Base-by-base conservation (phyloP, 371 early-diverging fungal genomes). In the Fennellomyces sp. region DNA sequence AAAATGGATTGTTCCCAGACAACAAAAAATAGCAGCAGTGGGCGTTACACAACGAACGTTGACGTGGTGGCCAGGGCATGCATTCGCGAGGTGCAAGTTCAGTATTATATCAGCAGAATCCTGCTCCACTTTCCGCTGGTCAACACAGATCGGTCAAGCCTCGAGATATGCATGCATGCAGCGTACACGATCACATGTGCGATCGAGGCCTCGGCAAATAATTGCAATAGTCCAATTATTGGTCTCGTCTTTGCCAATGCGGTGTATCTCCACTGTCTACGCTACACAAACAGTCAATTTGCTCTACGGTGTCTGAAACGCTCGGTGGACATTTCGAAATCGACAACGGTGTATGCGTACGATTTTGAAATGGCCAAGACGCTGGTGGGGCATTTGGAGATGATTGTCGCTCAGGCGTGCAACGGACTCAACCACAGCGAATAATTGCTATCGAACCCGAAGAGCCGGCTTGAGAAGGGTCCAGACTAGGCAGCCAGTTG, bases 61-160 rank as follows among this genome's bases (percentile, higher is more conserved):
- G 58, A 38, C 17, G 28, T 31, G 17, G 17, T 58, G 30, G 50
- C 17, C 17, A 50, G 61, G 45, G 65, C 61, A 47, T 79, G 80
- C 58, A 70, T 72, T 25, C 55, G 68, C 19, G 55, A 51, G 28
- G 69, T 76, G 4, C 71, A 69, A 21, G 65, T 79, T 2, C 52
- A 72, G 28, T 76, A 70, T 48, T 56, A 68, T 39, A 72, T 72
- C 64, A 79, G 76, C 63, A 69, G 71, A 35, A 73, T 76, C 26
- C 55, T 79, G 13, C 52, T 79, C 3, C 60, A 76, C 47, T 72
- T 70, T 60, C 70, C 73, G 1, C 72, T 79, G 53, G 21, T 19
- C 54, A 7, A 23, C 66, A 11, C 55, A 63, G 27, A 58, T 76
- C 5, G 7, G 66, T 13, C 64, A 68, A 26, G 66, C 53, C 58